Conservation (phyloP, 164 flowering plant genomes). For the Kingdonia uniflora region DNA sequence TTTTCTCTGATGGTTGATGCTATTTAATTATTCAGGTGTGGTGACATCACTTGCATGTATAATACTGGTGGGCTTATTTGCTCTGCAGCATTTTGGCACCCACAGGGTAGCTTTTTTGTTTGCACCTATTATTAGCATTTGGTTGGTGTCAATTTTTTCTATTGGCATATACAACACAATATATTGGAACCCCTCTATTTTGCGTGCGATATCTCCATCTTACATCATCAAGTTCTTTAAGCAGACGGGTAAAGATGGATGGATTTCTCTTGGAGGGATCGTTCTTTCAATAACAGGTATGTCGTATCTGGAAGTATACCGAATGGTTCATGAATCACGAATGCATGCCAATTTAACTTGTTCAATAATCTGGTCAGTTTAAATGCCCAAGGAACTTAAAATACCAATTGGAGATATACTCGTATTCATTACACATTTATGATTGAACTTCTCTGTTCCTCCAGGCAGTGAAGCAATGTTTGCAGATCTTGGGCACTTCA, state of each 20-base stretch:
- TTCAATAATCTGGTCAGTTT: too few species aligned
- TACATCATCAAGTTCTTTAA: slow-evolving; percentile 47
- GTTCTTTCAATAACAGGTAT: slow-evolving; percentile 53
- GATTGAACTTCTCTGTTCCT: neutral
- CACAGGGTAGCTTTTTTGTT: slow-evolving; percentile 49
- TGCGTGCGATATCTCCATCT: slow-evolving; percentile 51
- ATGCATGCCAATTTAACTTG: too few species aligned
- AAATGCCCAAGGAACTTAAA: too few species aligned
- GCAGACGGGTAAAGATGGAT: slow-evolving; percentile 55
- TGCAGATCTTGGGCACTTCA: slow-evolving; percentile 53
- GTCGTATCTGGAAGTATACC: too few species aligned
- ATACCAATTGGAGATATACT: neutral
- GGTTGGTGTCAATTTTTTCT: slow-evolving; percentile 38
- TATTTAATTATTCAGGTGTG: slow-evolving; percentile 29
- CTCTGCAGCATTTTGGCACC: slow-evolving; percentile 60
- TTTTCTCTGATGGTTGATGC: too few species aligned
- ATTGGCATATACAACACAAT: slow-evolving; percentile 57
- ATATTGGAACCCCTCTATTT: slow-evolving; percentile 50
- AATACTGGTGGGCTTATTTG: slow-evolving; percentile 49
- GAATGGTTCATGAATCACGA: too few species aligned
- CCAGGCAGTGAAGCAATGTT: slow-evolving; percentile 66
- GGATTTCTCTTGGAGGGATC: slow-evolving; percentile 62
- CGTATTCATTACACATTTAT: too few species aligned
- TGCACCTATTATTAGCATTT: slow-evolving; percentile 50
- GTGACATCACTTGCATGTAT: slow-evolving; percentile 32